Percentiles rank a stretch among this genome's conserved stretches.
phyloP scores from a whole-genome alignment of 371 early-diverging fungal species.

The Mucor racemosus region DNA sequence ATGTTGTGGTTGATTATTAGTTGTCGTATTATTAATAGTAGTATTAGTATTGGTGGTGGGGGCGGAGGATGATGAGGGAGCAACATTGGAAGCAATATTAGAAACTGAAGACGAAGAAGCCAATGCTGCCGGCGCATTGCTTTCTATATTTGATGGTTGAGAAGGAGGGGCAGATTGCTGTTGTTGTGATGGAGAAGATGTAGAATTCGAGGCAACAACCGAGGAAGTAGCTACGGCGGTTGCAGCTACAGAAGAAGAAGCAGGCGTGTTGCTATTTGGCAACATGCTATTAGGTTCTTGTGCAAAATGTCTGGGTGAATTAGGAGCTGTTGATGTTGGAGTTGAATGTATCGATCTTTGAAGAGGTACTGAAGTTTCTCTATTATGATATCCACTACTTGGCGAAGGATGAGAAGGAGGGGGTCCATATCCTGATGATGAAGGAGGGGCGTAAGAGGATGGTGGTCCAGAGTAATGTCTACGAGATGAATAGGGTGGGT shows the following conservation, averaged over 20 bases:
- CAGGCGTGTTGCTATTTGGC: background rate
- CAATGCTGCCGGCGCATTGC: background rate
- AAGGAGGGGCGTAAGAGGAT: constrained; percentile 7
- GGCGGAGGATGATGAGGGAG: background rate
- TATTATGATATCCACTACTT: constrained; percentile 12
- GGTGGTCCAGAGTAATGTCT: constrained; percentile 29
- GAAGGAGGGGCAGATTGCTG: background rate
- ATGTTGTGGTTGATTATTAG: constrained; percentile 1
- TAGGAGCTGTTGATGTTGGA: constrained; percentile 28
- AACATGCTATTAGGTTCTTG: background rate
- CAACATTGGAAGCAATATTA: background rate
- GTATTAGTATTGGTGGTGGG: constrained; percentile 1
- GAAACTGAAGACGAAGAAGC: background rate
- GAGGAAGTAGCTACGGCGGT: background rate
- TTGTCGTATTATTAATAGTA: background rate
- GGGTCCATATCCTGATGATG: constrained; percentile 9
- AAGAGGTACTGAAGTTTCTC: constrained; percentile 19
- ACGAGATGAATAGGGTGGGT: constrained; percentile 28
- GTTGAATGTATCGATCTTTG: constrained; percentile 26
- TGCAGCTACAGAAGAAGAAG: background rate
- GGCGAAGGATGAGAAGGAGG: background rate
- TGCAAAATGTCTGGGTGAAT: constrained; percentile 16
- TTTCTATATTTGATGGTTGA: background rate
- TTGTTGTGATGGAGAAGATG: background rate
- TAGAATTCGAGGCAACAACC: background rate